phyloP scores from a whole-genome alignment of 129 eudicot species.

The Flaveria sonorensis region DNA sequence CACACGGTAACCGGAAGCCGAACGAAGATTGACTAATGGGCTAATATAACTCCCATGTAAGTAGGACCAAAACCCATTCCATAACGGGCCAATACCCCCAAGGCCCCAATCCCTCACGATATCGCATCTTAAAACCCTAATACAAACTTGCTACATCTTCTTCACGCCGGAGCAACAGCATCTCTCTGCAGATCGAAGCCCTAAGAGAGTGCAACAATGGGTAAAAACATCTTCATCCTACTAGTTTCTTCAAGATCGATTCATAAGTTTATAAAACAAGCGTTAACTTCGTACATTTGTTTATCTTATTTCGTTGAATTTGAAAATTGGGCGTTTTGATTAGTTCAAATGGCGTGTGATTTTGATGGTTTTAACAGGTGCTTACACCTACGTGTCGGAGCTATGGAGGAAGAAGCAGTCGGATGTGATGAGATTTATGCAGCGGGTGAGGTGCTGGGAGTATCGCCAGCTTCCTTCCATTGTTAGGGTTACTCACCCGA shows the following conservation, averaged over 20 bases:
- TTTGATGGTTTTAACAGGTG: constrained; percentile 40
- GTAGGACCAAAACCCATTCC: neutral
- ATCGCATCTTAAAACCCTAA: constrained; percentile 30
- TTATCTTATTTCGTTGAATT: no score
- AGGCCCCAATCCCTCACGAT: neutral
- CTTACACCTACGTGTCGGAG: constrained; percentile 70
- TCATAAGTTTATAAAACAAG: neutral
- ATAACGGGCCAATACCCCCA: constrained; percentile 16
- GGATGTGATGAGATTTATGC: constrained; percentile 80
- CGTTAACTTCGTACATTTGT: neutral
- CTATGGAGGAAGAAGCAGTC: constrained; percentile 89
- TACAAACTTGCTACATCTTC: constrained; percentile 11
- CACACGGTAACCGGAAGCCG: no score
- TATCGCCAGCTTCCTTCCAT: constrained; percentile 91
- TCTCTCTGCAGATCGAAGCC: constrained; percentile 33
- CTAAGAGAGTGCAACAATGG: constrained; percentile 29
- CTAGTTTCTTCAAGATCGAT: constrained; percentile 1
- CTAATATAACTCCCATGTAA: neutral
- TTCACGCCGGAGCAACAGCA: constrained; percentile 15
- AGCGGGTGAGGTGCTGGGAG: constrained; percentile 85
- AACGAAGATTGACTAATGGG: neutral
- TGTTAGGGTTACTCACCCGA: constrained; percentile 80
- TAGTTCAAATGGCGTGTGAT: neutral
- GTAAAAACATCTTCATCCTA: constrained; percentile 14
- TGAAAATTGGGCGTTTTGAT: neutral